These are phyloP conservation scores for Melanopsichium pennsylvanicum DNA, from an alignment of 1,284 basidiomycete species.

Conservation along the genomic window DNA sequence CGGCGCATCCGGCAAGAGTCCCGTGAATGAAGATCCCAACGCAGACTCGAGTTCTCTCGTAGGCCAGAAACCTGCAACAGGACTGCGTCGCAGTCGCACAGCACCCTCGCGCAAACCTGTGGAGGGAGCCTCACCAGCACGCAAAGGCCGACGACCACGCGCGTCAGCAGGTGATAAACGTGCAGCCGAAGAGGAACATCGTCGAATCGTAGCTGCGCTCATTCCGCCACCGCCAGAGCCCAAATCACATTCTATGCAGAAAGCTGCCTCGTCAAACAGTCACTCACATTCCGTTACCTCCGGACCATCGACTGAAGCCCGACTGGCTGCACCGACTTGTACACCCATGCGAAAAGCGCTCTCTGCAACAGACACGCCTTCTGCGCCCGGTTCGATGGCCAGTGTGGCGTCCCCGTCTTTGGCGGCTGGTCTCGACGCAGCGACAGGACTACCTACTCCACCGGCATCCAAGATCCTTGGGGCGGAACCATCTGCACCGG, in stretches of 20 bases:
- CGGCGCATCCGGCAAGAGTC: conserved; percentile 20
- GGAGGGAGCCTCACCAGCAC: conserved; percentile 28
- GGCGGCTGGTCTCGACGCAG: conserved; percentile 3
- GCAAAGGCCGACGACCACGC: conserved; percentile 33
- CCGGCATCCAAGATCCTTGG: conserved; percentile 44
- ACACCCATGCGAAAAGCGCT: conserved; percentile 36
- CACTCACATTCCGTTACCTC: conserved; percentile 19
- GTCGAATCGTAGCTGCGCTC: conserved; percentile 36
- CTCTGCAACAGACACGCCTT: conserved; percentile 19
- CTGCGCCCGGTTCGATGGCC: conserved; percentile 9
- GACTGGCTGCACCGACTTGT: conserved; percentile 13
- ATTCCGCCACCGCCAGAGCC: conserved; percentile 41
- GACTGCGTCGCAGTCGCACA: conserved; percentile 39
- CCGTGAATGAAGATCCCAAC: conserved; percentile 1
- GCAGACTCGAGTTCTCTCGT: background rate
- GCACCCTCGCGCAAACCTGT: conserved; percentile 40
- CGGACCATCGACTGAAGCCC: conserved; percentile 13
- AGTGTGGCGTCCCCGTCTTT: conserved; percentile 16
- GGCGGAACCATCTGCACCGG: conserved; percentile 1
- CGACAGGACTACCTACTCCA: conserved; percentile 40
- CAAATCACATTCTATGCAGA: conserved; percentile 28
- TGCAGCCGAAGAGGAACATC: conserved; percentile 33
- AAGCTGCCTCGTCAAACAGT: conserved; percentile 25
- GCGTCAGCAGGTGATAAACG: conserved; percentile 42
- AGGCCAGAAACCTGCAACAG: conserved; percentile 17